phyloP scores from a whole-genome alignment of 352 stramenopile species.

The Phytophthora hybrid region DNA sequence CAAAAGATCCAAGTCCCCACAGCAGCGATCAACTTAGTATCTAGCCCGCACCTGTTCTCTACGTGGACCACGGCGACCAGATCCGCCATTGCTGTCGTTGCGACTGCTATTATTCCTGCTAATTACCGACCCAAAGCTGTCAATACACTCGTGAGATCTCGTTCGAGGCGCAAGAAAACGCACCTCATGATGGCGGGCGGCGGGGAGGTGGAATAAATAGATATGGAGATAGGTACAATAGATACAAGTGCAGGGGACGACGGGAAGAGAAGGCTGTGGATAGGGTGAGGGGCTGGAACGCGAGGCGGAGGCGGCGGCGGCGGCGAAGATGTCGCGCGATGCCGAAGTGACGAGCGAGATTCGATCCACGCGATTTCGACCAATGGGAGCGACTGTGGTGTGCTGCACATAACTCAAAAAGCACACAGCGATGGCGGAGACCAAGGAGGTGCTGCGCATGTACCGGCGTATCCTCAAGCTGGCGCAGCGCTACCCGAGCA shows the following conservation, averaged over 20 bases:
- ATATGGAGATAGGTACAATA: conserved; percentile 40
- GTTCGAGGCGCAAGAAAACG: conserved; percentile 18
- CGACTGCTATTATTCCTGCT: conserved; percentile 41
- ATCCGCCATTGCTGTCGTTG: conserved; percentile 38
- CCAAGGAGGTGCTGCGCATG: conserved; percentile 73
- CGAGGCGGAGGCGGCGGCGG: conserved; percentile 16
- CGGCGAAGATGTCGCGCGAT: conserved; percentile 28
- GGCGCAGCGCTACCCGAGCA: conserved; percentile 82
- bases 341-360: conserved; percentile 30
- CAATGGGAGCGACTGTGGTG: conserved; percentile 31
- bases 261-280: conserved; percentile 8
- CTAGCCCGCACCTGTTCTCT: conserved; percentile 43
- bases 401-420: conserved; percentile 26
- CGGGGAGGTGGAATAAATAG: conserved; percentile 41
- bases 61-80: conserved; percentile 41
- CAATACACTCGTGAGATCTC: neutral
- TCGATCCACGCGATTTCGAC: conserved; percentile 29
- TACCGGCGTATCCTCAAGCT: conserved; percentile 89
- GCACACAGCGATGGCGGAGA: conserved; percentile 43
- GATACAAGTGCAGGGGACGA: conserved; percentile 30
- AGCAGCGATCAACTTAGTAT: neutral
- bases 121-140: conserved; percentile 3
- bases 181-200: conserved; percentile 52
- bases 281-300: conserved; percentile 6
- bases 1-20: conserved; percentile 3